Base-by-base conservation (phyloP, 305 asterid species). In the Plantago coronopus region DNA sequence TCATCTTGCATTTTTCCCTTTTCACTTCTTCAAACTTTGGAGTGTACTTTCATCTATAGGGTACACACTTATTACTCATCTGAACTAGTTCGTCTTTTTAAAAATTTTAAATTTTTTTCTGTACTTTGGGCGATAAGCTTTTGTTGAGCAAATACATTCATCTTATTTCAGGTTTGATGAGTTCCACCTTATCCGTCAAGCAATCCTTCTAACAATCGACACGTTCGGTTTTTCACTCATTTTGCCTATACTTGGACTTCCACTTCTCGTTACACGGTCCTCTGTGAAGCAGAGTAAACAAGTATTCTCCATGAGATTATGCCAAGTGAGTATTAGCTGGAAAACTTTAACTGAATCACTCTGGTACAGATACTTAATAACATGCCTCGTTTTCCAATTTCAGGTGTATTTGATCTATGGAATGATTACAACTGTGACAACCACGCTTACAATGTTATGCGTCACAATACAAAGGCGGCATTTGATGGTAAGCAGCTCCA, bases 381-480 rank as follows among this genome's bases (percentile, higher is more conserved):
- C 61, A 15, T 22, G 31, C 43, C 22, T 43, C 7, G 21, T 19
- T 55, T 58, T 54, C 49, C 66, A 18, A n/a, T 74, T 75, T 65
- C 94, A 87, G 97, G 89, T 84, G 48, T 91, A 88, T 77, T 72
- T 91, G 71, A 84, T 81, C 47, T 89, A 86, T 48, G 97, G 98
- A 27, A 65, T 91, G 53, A 71, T 74, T 66, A 66, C 83, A 58
- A 84, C 95, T 53, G 48, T 71, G 66, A 64, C 93, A 4, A 73
- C 75, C 69, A 84, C 95, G 55, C 78, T 89, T 46, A 88, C 97
- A 37, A 75, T 86, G 73, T 48, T 91, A 48, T 91, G 97, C 10
- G 98, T 89, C 57, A 74, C 91, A 43, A 73, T 89, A 57, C 98
- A 91, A 58, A 76, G 97, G 68, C 89, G 98, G 22, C 98, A 91